Percentiles rank a stretch among this genome's conserved stretches.
Evolutionary conservation across 768 basidiomycete species (phyloP).

Genomic region (Leccinellum rugosiceps): DNA sequence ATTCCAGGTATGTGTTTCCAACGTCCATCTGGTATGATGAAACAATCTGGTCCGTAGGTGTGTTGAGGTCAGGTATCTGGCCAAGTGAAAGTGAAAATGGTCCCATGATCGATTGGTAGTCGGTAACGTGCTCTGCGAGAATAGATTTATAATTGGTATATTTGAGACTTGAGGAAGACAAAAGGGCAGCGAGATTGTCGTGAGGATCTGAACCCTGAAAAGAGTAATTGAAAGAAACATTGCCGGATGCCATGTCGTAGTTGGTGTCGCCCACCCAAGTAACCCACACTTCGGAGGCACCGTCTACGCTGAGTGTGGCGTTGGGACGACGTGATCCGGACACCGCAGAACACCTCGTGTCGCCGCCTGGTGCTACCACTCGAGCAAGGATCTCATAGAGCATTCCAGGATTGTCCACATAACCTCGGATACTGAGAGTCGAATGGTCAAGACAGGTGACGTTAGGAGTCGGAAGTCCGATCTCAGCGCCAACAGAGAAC

Average conservation of each 20-base stretch:
- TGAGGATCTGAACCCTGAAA: constrained; percentile 67
- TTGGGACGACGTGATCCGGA: constrained; percentile 35
- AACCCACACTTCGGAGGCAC: constrained; percentile 55
- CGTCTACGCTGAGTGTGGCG: constrained; percentile 45
- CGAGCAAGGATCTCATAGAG: constrained; percentile 62
- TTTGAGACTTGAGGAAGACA: constrained; percentile 28
- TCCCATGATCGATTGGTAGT: constrained; percentile 43
- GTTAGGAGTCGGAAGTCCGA: constrained; percentile 51
- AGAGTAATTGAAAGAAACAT: constrained; percentile 50
- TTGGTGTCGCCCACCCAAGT: constrained; percentile 76
- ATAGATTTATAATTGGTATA: constrained; percentile 36
- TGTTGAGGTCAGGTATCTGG: constrained; percentile 48
- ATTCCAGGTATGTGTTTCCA: constrained; percentile 68
- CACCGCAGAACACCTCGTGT: constrained; percentile 32
- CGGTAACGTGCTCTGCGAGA: constrained; percentile 48
- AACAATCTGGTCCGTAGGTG: constrained; percentile 57
- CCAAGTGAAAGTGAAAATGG: constrained; percentile 59
- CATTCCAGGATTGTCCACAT: constrained; percentile 57
- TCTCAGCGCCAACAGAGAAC: constrained; percentile 45
- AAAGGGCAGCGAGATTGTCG: constrained; percentile 35
- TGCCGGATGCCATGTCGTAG: constrained; percentile 61
- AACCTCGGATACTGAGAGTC: constrained; percentile 55
- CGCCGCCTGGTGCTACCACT: constrained; percentile 35
- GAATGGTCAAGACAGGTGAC: constrained; percentile 56
- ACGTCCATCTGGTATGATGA: constrained; percentile 48